Conservation (phyloP, 1,284 basidiomycete genomes). For the Ganoderma meredithae region DNA sequence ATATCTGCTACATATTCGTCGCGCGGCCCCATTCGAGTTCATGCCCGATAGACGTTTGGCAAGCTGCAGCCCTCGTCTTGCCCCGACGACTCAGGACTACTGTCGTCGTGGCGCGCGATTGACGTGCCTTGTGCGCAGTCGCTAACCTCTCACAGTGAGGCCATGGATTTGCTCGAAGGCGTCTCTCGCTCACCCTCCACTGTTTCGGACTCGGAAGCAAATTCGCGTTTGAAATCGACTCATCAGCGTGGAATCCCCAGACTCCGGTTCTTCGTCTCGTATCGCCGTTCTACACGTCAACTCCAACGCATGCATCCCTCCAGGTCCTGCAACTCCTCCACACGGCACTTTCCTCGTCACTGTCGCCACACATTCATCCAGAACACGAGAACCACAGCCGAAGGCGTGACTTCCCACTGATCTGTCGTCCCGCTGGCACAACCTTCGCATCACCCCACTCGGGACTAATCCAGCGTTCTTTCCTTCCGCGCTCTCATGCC, state of each 20-base stretch:
- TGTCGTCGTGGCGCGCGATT: not conserved
- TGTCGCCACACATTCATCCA: not conserved
- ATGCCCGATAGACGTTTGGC: not conserved
- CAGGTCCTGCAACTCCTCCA: too few species aligned
- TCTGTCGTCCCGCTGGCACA: not conserved
- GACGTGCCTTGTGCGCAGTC: not conserved
- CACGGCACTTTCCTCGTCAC: not conserved
- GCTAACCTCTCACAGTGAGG: not conserved
- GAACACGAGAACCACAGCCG: not conserved
- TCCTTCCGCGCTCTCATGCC: not conserved
- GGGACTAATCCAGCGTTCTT: not conserved
- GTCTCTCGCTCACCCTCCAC: not conserved
- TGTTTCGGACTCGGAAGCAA: not conserved
- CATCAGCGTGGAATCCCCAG: conserved; percentile 5
- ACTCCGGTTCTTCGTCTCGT: conserved; percentile 13
- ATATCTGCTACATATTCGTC: not conserved
- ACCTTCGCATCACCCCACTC: not conserved
- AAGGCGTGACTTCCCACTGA: not conserved
- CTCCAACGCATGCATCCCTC: not conserved
- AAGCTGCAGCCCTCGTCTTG: not conserved
- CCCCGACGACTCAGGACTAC: not conserved
- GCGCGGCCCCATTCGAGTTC: not conserved
- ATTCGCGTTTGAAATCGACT: not conserved
- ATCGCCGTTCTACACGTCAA: conserved; percentile 10
- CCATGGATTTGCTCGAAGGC: not conserved